Evolutionary conservation across 352 stramenopile species (phyloP).

Genomic region (Pythium brassicae): DNA sequence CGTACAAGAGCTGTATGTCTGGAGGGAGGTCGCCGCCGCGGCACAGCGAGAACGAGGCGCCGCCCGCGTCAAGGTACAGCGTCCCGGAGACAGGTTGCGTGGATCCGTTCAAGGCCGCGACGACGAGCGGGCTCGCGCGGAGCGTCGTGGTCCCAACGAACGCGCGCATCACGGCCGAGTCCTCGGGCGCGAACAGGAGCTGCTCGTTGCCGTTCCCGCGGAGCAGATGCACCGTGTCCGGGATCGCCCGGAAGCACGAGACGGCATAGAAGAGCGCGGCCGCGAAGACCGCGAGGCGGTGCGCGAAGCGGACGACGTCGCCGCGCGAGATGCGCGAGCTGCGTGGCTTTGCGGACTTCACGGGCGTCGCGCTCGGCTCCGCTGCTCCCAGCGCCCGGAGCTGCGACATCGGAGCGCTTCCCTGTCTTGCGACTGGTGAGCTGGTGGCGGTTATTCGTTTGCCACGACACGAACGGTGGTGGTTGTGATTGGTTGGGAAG

Average conservation of each 20-base stretch:
- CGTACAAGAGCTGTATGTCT: conserved; percentile 22
- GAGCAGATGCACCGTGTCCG: conserved; percentile 10
- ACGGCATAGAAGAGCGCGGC: conserved; percentile 8
- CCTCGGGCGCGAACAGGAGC: not conserved
- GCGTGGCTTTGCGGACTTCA: not conserved
- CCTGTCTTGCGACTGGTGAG: no score
- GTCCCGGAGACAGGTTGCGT: conserved; percentile 20
- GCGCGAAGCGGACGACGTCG: conserved; percentile 6
- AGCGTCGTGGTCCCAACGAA: conserved; percentile 17
- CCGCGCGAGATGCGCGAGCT: not conserved
- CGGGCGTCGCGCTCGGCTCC: not conserved
- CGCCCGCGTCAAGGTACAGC: conserved; percentile 21
- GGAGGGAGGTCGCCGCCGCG: conserved; percentile 1
- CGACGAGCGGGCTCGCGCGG: conserved; percentile 26
- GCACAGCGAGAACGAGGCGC: conserved; percentile 18
- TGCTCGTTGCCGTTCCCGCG: conserved; percentile 8
- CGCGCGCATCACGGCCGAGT: conserved; percentile 15
- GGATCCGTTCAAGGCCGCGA: conserved; percentile 14
- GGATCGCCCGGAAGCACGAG: conserved; percentile 9
- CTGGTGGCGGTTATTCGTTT: no score
- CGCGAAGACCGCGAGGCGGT: conserved; percentile 10
- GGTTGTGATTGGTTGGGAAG: no score
- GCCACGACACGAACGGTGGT: no score
- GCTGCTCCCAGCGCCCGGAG: not conserved
- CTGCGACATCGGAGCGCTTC: conserved; percentile 7